These are phyloP conservation scores for Alnus rubra DNA, from an alignment of 306 rosid species.

Conservation along the genomic window DNA sequence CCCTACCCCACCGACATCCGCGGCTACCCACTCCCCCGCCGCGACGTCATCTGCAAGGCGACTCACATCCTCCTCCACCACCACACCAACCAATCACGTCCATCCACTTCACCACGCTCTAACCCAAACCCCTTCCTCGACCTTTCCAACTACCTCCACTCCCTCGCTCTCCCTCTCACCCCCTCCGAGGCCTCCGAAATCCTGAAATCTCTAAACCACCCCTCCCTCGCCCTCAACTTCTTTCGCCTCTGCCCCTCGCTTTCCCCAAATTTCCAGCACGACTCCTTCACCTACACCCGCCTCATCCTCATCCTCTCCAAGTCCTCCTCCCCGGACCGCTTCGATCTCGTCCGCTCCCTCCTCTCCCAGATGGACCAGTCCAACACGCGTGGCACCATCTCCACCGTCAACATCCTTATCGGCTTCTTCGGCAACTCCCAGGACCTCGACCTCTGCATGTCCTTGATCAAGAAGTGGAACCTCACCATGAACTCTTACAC, in stretches of 20 bases:
- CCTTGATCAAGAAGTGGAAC: constrained; percentile 74
- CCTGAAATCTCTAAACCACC: constrained; percentile 61
- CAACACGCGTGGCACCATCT: constrained; percentile 60
- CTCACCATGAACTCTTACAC: constrained; percentile 70
- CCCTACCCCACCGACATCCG: constrained; percentile 56
- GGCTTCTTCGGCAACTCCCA: constrained; percentile 56
- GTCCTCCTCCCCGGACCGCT: constrained; percentile 51
- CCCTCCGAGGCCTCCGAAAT: constrained; percentile 82
- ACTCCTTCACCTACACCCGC: constrained; percentile 75
- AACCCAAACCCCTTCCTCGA: constrained; percentile 65
- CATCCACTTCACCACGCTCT: background rate
- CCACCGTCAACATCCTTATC: constrained; percentile 75
- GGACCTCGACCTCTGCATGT: constrained; percentile 54
- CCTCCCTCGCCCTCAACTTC: constrained; percentile 67
- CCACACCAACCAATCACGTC: constrained; percentile 23
- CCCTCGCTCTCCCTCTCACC: constrained; percentile 67
- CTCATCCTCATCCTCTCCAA: constrained; percentile 81
- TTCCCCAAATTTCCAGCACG: constrained; percentile 63
- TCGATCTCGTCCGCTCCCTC: constrained; percentile 52
- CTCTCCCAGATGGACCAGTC: constrained; percentile 59
- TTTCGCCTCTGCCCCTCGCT: constrained; percentile 77
- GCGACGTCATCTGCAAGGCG: constrained; percentile 74
- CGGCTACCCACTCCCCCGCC: constrained; percentile 85
- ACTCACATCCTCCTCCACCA: constrained; percentile 67
- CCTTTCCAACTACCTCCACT: constrained; percentile 62